A percentile compares a stretch with the other conserved stretches of the same genome.
phyloP scores from a whole-genome alignment of 306 rosid species.

The Erythrophleum fordii region DNA sequence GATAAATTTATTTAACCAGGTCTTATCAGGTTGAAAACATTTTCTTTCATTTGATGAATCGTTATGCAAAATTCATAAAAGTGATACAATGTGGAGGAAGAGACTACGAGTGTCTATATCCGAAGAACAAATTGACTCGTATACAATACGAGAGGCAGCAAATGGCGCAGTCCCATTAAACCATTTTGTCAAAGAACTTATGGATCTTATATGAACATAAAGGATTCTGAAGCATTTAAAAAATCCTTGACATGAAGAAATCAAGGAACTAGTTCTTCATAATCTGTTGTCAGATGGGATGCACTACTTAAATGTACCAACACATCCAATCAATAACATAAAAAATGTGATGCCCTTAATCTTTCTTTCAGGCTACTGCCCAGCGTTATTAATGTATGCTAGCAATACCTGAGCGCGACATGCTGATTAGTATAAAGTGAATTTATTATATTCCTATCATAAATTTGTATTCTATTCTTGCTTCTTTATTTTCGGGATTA shows the following conservation, averaged over 20 bases:
- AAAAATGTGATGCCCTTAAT: conserved; percentile 18
- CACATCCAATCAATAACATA: conserved; percentile 7
- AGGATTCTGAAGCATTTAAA: background rate
- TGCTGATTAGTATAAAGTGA: conserved; percentile 15
- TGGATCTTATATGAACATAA: background rate
- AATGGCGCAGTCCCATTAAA: background rate
- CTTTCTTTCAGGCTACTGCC: conserved; percentile 8
- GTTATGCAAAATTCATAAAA: background rate
- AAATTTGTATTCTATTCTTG: background rate
- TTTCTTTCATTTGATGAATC: background rate
- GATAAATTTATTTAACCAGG: background rate
- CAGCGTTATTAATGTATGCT: background rate
- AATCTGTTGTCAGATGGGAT: conserved; percentile 10
- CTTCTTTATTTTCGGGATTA: conserved; percentile 21
- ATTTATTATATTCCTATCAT: conserved; percentile 24
- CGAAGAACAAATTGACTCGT: background rate
- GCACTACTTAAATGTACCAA: conserved; percentile 19
- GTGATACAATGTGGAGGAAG: background rate
- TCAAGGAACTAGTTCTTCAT: conserved; percentile 26
- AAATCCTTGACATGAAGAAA: conserved; percentile 6
- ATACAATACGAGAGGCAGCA: conserved; percentile 6
- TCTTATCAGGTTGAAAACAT: conserved; percentile 3
- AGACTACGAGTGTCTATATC: background rate
- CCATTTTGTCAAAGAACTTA: conserved; percentile 2
- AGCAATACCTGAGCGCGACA: background rate